Percentiles rank a stretch among this genome's conserved stretches.
Conservation (phyloP, 2,329 filamentous ascomycete genomes). For the Stagonosporopsis vannaccii region DNA sequence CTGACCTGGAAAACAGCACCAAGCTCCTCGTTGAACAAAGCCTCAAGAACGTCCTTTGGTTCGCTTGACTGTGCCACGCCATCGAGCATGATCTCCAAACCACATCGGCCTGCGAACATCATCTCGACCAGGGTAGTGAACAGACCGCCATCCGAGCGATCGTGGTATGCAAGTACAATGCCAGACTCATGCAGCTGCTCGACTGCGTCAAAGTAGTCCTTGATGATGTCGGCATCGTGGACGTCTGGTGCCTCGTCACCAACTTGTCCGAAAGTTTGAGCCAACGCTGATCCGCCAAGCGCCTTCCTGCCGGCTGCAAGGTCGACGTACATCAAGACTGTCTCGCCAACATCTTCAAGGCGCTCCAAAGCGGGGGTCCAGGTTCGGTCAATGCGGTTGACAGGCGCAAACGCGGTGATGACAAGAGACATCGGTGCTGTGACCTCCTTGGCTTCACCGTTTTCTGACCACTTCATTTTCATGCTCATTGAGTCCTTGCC, state of each 20-base stretch:
- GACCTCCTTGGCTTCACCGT: constrained; percentile 77
- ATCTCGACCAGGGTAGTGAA: constrained; percentile 93
- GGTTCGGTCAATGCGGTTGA: constrained; percentile 81
- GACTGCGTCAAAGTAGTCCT: constrained; percentile 91
- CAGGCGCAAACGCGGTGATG: constrained; percentile 87
- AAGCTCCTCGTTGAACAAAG: constrained; percentile 94
- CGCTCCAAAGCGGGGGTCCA: constrained; percentile 92
- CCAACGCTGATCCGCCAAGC: constrained; percentile 88
- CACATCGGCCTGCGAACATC: constrained; percentile 96
- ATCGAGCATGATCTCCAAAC: constrained; percentile 84
- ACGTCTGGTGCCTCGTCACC: constrained; percentile 88
- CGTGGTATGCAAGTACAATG: constrained; percentile 91
- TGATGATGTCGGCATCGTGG: constrained; percentile 78
- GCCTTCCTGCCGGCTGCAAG: constrained; percentile 81
- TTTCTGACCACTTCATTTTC: constrained; percentile 87
- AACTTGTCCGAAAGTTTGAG: constrained; percentile 86
- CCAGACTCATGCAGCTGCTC: constrained; percentile 70
- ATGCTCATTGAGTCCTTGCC: constrained; percentile 99
- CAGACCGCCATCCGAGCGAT: constrained; percentile 90
- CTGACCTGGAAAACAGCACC: constrained; percentile 96
- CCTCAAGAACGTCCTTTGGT: constrained; percentile 71
- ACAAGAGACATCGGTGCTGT: constrained; percentile 91
- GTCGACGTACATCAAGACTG: constrained; percentile 88
- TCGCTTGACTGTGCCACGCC: constrained; percentile 68
- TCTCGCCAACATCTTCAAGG: constrained; percentile 86